These are phyloP conservation scores for Zanthoxylum bungeanum DNA, from an alignment of 345 rosid species.

Conservation along the genomic window DNA sequence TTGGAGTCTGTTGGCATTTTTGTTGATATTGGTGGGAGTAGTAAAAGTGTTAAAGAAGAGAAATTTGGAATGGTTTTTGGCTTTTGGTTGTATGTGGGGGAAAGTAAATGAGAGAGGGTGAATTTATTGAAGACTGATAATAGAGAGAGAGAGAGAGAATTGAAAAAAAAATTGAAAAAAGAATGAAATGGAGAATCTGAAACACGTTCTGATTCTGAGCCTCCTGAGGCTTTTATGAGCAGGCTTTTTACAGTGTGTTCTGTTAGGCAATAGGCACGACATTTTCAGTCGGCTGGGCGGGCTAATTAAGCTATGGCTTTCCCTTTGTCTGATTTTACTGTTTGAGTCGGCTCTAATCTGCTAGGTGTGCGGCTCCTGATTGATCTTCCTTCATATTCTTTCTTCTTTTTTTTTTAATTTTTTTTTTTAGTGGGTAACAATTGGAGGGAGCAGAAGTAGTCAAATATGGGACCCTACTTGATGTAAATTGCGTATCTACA, in stretches of 20 bases:
- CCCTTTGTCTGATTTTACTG: not conserved
- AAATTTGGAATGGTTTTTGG: not conserved
- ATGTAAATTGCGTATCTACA: not conserved
- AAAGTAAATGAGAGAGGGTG: not conserved
- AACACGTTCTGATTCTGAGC: constrained; percentile 24
- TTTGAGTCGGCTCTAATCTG: constrained; percentile 24
- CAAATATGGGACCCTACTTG: not conserved
- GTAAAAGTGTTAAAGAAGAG: not conserved
- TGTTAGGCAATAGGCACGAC: constrained; percentile 36
- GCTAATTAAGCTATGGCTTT: not conserved
- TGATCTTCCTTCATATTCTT: too few relatives aligned
- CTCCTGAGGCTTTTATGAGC: constrained; percentile 36
- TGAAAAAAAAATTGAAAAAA: constrained; percentile 9
- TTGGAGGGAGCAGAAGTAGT: not conserved
- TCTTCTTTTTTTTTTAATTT: not conserved
- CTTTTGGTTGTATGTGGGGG: not conserved
- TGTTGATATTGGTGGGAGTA: not conserved
- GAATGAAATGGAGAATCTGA: constrained; percentile 23
- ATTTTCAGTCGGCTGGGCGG: constrained; percentile 43
- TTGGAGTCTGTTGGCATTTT: constrained; percentile 54
- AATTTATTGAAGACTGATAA: constrained; percentile 9
- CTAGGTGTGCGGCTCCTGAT: constrained; percentile 20
- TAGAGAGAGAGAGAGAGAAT: constrained; percentile 20
- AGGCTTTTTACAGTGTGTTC: constrained; percentile 53
- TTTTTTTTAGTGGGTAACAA: not conserved